Evolutionary conservation across 176 grass and related monocot genomes (phyloP), one percentile per base, ranked within the genome.

Genomic region (Secale cereale): DNA sequence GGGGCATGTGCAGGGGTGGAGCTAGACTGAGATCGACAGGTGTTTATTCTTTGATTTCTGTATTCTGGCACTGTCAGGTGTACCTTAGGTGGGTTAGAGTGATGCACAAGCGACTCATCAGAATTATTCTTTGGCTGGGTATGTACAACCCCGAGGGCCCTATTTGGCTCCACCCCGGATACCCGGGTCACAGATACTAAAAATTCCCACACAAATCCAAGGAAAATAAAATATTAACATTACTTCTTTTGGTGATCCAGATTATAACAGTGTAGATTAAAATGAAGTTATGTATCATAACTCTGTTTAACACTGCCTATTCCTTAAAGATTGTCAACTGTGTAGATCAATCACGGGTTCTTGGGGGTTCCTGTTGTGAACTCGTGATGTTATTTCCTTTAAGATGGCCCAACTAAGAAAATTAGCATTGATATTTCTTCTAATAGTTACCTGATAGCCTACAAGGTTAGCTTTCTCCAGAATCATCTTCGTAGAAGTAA

Each of bases 391-490:
- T 35, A 35, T 35, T 35, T 77, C 5, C 1, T 77, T 77, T 77
- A n/a, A 7, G 29, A 64, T 41, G 64, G 77, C 30, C 62, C 29
- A 68, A 86, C 75, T 62, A 29, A 74, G 56, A n/a, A n/a, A n/a
- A n/a, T n/a, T n/a, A n/a, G 14, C 17, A 62, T 26, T 65, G 3
- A 2, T 41, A 6, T 56, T 70, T 12, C 12, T 74, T 80, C 3
- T 83, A 67, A 52, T 59, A 67, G 40, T 85, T 92, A 98, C 96
- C 91, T 98, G 93, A 94, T 92, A 98, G 30, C 93, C 96, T 87
- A 70, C 77, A 67, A 98, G 85, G 80, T 89, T 85, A 70, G 89
- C 93, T 86, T 94, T 94, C 69, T 94, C 96, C 69, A 98, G 88
- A 80, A 98, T 67, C 89, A 76, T 92, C 81, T 94, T 98, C 26